Base-by-base conservation (phyloP, 1,284 basidiomycete species). In the Vanrija sp. region DNA sequence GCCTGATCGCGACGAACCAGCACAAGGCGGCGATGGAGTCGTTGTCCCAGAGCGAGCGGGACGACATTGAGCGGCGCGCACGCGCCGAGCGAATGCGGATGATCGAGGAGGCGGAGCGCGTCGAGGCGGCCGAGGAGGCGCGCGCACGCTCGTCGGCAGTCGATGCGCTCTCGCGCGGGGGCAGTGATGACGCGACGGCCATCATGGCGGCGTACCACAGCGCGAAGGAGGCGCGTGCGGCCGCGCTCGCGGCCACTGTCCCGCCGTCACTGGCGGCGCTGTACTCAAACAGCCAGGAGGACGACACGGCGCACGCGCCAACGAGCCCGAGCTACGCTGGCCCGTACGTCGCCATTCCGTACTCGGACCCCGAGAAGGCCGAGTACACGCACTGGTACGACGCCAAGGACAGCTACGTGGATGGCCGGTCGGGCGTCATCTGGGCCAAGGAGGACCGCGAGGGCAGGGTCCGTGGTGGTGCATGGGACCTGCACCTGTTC, bases 391-490 rank as follows among this genome's bases (percentile, higher is more conserved):
- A 49, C 7, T 71, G 71, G 69, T 70, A 65, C 52, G 48, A 55
- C 21, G 46, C 62, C 18, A 54, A 65, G 38, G 60, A 57, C 23
- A 68, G 69, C 38, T 72, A 72, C 56, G 65, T 65, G 25, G 68
- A 73, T 55, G 65, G 67, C 80, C 80, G 71, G 71, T 77, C 58
- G 77, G 85, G 45, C 77, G 82, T 69, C 71, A 83, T 83, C 2
- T 89, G 88, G 65, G 60, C 89, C 6, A 80, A 86, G 64, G 83
- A 83, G 65, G 89, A 92, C 65, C 77, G 82, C 52, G 86, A 90
- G 62, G 87, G 87, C 5, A 85, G 88, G 65, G 88, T 90, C 83
- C 80, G 87, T 43, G 90, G 85, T 9, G 93, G 91, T 16, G 92
- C 91, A 2, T 96, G 89, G 71, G 81, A 81, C 63, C 79, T 91